Conservation (phyloP, 2,329 filamentous ascomycete species). For the Blastomyces parvus region DNA sequence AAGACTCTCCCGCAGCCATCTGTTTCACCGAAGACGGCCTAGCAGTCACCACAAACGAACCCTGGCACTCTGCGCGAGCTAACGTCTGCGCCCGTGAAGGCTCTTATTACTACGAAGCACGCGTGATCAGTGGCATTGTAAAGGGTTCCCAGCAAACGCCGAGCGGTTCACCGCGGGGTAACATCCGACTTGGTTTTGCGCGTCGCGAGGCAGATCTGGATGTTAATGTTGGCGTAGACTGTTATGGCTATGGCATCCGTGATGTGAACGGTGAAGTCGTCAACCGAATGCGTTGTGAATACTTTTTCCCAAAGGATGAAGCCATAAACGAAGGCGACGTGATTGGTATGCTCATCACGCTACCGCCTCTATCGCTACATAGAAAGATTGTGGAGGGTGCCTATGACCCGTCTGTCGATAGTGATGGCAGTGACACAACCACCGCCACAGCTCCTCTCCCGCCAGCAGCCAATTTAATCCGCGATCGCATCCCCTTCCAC, state of each 20-base stretch:
- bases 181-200: constrained; percentile 42
- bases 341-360: constrained; percentile 82
- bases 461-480: constrained; percentile 71
- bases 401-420: constrained; percentile 77
- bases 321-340: constrained; percentile 84
- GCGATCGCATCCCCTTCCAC: constrained; percentile 87
- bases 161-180: constrained; percentile 27
- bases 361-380: constrained; percentile 77
- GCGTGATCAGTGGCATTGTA: constrained; percentile 61
- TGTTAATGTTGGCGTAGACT: constrained; percentile 69
- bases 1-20: constrained; percentile 79
- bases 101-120: constrained; percentile 89
- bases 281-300: constrained; percentile 85
- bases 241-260: constrained; percentile 88
- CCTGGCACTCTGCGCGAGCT: constrained; percentile 80
- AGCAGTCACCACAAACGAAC: constrained; percentile 80
- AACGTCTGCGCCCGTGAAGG: constrained; percentile 88
- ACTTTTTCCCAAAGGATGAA: constrained; percentile 71
- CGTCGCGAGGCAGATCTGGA: constrained; percentile 39
- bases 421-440: constrained; percentile 19
- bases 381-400: constrained; percentile 77
- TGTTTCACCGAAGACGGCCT: constrained; percentile 67
- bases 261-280: constrained; percentile 87
- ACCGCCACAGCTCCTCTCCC: constrained; percentile 22
- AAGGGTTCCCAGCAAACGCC: constrained; percentile 19